Evolutionary conservation across 108 stramenopile genomes (phyloP), one percentile per base, ranked within the genome.

Genomic region (Seminavis robusta): DNA sequence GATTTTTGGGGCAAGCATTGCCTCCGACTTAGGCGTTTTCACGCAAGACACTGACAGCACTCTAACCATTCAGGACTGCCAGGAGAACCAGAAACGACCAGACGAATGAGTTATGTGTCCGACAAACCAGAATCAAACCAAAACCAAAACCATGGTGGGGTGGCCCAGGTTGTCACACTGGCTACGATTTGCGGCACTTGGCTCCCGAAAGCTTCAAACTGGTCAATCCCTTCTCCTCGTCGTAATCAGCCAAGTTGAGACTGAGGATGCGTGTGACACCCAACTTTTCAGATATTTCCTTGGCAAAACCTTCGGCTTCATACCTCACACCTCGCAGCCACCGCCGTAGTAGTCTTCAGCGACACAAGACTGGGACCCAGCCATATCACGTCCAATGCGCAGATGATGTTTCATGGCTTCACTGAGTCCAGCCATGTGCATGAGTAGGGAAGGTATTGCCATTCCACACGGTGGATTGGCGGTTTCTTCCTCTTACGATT

Each of bases 391-490:
- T 57, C 98, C 98, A 52, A 99, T 95, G 67, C 98, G 97, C 74
- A 99, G 98, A 70, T 98, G 96, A n/a, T 99, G 98, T 76, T 97
- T 95, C 54, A 99, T 94, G 48, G 98, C 98, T 84, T 99, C 98
- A 55, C 98, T 88, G 19, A 97, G 98, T 50, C 98, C 98, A 45
- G 98, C 98, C 98, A 99, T 99, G 90, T 97, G 98, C 98, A 99
- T 99, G 50, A 94, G 90, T 98, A 98, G 17, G 97, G 98, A 44
- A 99, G 83, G 81, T 98, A 98, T 65, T 96, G 94, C 95, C 97
- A 98, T 55, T 74, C 33, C 31, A 94, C 92, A 66, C 97, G 95
- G 25, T n/a, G 91, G 90, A 72, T 97, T 97, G 55, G 76, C 64
- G 31, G 95, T 97, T 75, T 95, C 94, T 63, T 92, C 90, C 90